Evolutionary conservation across 2,329 filamentous ascomycete species (phyloP).

Genomic region (Penicillium sp.): DNA sequence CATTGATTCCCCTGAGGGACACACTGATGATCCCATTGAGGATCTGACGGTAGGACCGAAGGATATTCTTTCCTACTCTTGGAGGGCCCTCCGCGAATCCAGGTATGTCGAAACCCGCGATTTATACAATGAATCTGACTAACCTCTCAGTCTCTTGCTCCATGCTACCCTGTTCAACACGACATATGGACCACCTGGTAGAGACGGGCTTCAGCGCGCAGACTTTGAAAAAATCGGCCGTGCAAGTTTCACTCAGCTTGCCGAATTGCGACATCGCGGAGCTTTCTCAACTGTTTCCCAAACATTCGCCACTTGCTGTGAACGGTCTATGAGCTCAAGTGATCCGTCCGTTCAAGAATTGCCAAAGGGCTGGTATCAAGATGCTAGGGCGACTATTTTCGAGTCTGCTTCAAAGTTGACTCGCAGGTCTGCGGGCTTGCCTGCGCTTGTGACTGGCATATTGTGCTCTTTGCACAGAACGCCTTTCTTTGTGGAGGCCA

Average conservation of each 20-base stretch:
- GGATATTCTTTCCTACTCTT: slow-evolving; percentile 88
- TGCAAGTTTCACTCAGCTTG: slow-evolving; percentile 74
- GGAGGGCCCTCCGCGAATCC: slow-evolving; percentile 89
- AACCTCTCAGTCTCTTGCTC: slow-evolving; percentile 60
- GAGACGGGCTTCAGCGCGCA: slow-evolving; percentile 45
- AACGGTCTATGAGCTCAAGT: slow-evolving; percentile 50
- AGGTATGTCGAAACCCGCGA: slow-evolving; percentile 51
- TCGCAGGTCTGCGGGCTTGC: slow-evolving; percentile 83
- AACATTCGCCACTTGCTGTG: slow-evolving; percentile 79
- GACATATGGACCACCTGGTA: slow-evolving; percentile 41
- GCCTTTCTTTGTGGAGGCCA: slow-evolving; percentile 37
- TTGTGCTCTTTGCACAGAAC: slow-evolving; percentile 56
- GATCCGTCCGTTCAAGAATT: slow-evolving; percentile 42
- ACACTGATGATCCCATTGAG: slow-evolving; percentile 54
- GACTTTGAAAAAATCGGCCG: slow-evolving; percentile 63
- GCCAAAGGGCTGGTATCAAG: slow-evolving; percentile 64
- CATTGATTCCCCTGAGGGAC: slow-evolving; percentile 89
- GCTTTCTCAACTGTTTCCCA: slow-evolving; percentile 90
- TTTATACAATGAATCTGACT: slow-evolving; percentile 13
- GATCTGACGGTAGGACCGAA: slow-evolving; percentile 74
- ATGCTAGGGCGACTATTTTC: slow-evolving; percentile 62
- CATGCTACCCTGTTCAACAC: slow-evolving; percentile 55
- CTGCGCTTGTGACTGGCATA: slow-evolving; percentile 76
- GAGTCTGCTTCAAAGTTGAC: slow-evolving; percentile 74
- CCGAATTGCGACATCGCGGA: slow-evolving; percentile 78